Evolutionary conservation across 495 filamentous ascomycete genomes (phyloP).

Genomic region (Niebla homalea): DNA sequence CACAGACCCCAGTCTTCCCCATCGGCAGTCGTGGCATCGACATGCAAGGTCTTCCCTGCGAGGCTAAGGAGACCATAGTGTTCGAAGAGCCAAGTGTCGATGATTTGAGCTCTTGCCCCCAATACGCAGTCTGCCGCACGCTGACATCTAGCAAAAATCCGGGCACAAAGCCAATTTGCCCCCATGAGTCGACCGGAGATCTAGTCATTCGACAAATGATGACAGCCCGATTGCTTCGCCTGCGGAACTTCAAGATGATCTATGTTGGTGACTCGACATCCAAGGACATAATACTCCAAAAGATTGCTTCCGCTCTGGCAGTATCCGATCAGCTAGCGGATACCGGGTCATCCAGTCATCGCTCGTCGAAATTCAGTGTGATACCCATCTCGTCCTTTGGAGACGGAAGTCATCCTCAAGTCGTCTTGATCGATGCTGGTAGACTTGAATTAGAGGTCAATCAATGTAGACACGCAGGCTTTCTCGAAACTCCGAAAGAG

Average conservation of each 20-base stretch:
- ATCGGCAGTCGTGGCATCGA: no score
- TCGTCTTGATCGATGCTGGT: slow-evolving; percentile 58
- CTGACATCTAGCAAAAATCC: neutral
- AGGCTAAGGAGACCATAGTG: neutral
- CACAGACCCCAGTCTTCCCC: neutral
- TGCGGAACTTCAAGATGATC: slow-evolving; percentile 47
- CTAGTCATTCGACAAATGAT: slow-evolving; percentile 60
- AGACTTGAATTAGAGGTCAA: slow-evolving; percentile 60
- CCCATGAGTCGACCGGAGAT: slow-evolving; percentile 19
- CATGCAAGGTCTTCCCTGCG: no score
- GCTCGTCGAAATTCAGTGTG: slow-evolving; percentile 56
- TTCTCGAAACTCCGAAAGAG: slow-evolving; percentile 22
- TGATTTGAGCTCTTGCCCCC: neutral
- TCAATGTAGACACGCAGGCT: slow-evolving; percentile 47
- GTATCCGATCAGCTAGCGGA: slow-evolving; percentile 32
- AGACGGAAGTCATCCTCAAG: slow-evolving; percentile 41
- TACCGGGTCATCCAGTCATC: slow-evolving; percentile 30
- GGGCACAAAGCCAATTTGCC: neutral
- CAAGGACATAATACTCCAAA: slow-evolving; percentile 59
- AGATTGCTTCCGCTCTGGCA: slow-evolving; percentile 53
- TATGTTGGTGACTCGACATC: slow-evolving; percentile 52
- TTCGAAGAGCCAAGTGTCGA: neutral
- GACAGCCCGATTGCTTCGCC: slow-evolving; percentile 47
- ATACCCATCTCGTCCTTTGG: slow-evolving; percentile 63
- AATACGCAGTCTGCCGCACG: neutral